Conservation (phyloP, 208 protist genomes). For the Acanthamoeba divionensis region DNA sequence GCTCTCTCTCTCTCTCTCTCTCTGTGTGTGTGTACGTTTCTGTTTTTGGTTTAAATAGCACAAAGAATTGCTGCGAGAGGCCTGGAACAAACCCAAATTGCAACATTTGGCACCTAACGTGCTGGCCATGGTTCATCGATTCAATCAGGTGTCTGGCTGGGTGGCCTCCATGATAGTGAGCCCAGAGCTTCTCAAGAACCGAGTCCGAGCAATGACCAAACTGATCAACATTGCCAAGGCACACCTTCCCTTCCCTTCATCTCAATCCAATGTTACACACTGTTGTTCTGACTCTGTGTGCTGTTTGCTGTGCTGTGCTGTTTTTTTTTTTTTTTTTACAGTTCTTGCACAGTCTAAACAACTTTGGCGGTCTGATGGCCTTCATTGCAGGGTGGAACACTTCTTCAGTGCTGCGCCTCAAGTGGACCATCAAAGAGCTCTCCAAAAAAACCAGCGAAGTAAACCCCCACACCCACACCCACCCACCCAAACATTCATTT, state of each 20-base stretch:
- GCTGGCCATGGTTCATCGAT: constrained; percentile 11
- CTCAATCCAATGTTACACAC: not conserved
- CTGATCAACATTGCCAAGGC: constrained; percentile 48
- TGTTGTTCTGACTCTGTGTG: not conserved
- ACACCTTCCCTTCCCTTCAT: not conserved
- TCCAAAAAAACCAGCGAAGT: not conserved
- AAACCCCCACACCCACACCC: too few relatives aligned
- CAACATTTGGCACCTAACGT: constrained; percentile 24
- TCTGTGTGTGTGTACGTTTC: too few relatives aligned
- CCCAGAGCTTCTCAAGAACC: not conserved
- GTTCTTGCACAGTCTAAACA: constrained; percentile 11
- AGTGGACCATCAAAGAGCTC: constrained; percentile 25
- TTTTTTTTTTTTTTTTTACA: not conserved
- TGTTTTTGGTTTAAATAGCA: not conserved
- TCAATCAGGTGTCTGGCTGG: constrained; percentile 39
- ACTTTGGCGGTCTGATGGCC: constrained; percentile 36
- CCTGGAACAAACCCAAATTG: constrained; percentile 35
- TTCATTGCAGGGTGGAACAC: constrained; percentile 41
- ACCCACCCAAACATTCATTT: not conserved
- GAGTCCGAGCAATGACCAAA: not conserved
- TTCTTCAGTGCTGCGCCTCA: constrained; percentile 2
- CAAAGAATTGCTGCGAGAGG: constrained; percentile 22
- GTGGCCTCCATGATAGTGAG: not conserved
- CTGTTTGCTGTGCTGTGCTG: not conserved
- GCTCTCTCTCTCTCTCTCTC: too few relatives aligned